Conservation (phyloP, 108 stramenopile species). For the Aurantiochytrium sp. region DNA sequence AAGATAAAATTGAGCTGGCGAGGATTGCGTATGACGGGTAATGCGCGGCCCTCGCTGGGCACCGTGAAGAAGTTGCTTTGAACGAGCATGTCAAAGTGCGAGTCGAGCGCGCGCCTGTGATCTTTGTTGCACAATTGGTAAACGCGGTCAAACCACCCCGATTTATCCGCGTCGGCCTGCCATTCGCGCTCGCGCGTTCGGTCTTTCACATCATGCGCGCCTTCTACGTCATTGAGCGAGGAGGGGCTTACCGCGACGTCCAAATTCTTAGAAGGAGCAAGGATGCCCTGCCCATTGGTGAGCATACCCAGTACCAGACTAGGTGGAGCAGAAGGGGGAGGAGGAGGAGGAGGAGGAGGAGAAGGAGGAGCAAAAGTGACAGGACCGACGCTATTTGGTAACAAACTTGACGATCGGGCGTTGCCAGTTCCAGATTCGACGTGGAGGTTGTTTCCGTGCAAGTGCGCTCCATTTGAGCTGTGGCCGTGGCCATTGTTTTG, state of each 20-base stretch:
- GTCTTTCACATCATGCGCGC: neutral
- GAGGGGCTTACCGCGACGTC: neutral
- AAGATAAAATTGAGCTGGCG: neutral
- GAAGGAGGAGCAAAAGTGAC: too few species aligned
- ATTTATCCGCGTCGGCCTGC: neutral
- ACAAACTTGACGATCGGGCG: too few species aligned
- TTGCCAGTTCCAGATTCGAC: too few species aligned
- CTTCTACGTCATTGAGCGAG: neutral
- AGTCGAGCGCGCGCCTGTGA: neutral
- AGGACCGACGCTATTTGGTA: too few species aligned
- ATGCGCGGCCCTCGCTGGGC: neutral
- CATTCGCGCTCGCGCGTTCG: neutral
- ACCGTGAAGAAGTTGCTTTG: neutral
- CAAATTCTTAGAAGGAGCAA: neutral
- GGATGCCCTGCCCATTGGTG: neutral
- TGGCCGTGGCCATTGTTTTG: too few species aligned
- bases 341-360: too few species aligned
- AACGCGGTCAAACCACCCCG: neutral
- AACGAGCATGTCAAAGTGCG: neutral
- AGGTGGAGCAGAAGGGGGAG: too few species aligned
- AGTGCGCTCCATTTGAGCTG: too few species aligned
- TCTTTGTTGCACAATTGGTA: neutral
- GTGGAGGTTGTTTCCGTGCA: too few species aligned
- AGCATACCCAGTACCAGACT: too few species aligned
- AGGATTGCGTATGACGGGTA: neutral